Evolutionary conservation across 2,329 filamentous ascomycete genomes (phyloP), one percentile per base, ranked within the genome.

Genomic region (Talaromyces albobiverticillius): DNA sequence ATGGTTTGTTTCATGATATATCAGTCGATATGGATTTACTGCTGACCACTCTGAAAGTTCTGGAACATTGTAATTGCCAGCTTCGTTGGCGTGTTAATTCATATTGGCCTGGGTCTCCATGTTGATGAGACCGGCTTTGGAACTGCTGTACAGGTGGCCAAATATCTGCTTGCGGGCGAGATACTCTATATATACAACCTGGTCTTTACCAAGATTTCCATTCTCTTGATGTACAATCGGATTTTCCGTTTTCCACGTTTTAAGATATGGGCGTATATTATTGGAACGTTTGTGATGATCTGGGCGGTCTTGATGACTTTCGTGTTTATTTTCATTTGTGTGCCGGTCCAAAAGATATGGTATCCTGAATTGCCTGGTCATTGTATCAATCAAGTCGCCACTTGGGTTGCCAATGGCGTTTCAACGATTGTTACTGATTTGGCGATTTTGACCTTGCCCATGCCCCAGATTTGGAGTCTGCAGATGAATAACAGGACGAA

Each of bases 21-120:
- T 23, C 4, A 45, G 14, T 23, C 40, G 20, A 20, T 29, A n/a
- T n/a, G n/a, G 36, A 9, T 31, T 55, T 26, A 56, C 23, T 16
- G n/a, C 18, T 50, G n/a, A 32, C 18, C 18, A 42, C 1, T 13
- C 14, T 23, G 2, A 43, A 38, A 63, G 62, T 57, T 22, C 23
- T 65, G 62, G 62, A 64, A 61, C 32, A 18, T 65, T 14, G 36
- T 70, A 22, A 73, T 78, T 9, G 68, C 77, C 13, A 75, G 73
- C 42, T 78, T 80, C 66, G 75, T 77, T 60, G 77, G 77, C 51
- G 72, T 68, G 62, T 79, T 80, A 77, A 62, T 78, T 57, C 51
- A 66, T 7, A 60, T 66, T 23, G 77, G 78, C 1, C 77, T 80
- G 74, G 78, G 78, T 25, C 58, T 77, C 11, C 78, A 80, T 55